Conservation (phyloP, 2,329 filamentous ascomycete species). For the Parastagonospora nodorum region DNA sequence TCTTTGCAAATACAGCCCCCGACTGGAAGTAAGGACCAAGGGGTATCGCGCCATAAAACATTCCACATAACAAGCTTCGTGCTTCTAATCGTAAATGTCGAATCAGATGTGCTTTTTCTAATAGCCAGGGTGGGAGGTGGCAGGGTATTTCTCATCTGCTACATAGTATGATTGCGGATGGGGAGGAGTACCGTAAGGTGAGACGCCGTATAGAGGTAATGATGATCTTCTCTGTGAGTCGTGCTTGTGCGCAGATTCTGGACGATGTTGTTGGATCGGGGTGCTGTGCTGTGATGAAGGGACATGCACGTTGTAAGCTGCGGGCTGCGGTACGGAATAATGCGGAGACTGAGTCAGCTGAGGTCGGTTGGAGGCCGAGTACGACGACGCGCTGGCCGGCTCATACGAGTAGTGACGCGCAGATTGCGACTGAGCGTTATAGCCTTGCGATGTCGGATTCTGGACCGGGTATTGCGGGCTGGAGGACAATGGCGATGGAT, state of each 20-base stretch:
- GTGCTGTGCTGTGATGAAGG: conserved; percentile 23
- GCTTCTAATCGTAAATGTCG: neutral
- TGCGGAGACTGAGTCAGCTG: conserved; percentile 29
- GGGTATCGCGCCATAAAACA: neutral
- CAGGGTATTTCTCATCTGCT: conserved; percentile 23
- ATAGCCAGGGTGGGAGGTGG: conserved; percentile 12
- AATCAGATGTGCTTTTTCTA: neutral
- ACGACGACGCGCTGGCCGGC: conserved; percentile 19
- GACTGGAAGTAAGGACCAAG: neutral
- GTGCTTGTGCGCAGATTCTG: conserved; percentile 21
- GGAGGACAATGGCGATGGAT: conserved; percentile 24
- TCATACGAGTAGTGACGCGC: conserved; percentile 29
- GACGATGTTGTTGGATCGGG: conserved; percentile 16
- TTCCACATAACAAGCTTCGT: neutral
- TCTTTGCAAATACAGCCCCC: neutral
- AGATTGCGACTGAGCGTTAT: conserved; percentile 23
- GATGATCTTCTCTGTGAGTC: conserved; percentile 38
- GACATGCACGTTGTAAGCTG: conserved; percentile 29
- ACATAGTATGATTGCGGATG: conserved; percentile 38
- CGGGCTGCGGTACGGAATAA: conserved; percentile 30
- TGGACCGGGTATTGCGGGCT: conserved; percentile 27
- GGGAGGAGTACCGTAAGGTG: conserved; percentile 26
- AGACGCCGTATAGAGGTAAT: conserved; percentile 35
- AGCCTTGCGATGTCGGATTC: conserved; percentile 21
- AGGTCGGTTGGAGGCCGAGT: conserved; percentile 25